Evolutionary conservation across 441 rosid species (phyloP), one percentile per base, ranked within the genome.

Genomic region (Iberis amara): DNA sequence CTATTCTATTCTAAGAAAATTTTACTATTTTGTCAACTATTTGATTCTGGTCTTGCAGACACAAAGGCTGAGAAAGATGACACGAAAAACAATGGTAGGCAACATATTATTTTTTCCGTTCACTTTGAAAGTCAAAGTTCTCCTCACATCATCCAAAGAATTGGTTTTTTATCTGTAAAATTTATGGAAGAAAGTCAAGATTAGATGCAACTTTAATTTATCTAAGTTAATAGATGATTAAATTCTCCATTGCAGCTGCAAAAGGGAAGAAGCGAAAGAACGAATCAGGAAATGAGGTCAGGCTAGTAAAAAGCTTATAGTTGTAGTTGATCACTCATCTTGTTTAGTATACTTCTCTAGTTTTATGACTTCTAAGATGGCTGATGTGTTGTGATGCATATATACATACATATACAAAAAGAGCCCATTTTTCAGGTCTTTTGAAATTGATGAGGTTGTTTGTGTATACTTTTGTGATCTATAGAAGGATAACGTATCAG

Each of bases 221-320:
- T 38, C 15, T 37, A 30, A 28, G 32, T 38, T 45, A 45, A 44
- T 59, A 11, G 47, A 49, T 61, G 52, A 30, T 44, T 40, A 52
- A 36, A 30, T 24, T 69, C 38, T 65, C 54, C 70, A 43, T 72
- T 77, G 77, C 88, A 89, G 96, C 57, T 53, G 51, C 79, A 7
- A 86, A 76, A 71, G 94, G 89, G 58, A 86, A 81, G 81, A 92
- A 84, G 77, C 86, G 97, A 62, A 92, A 86, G 79, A 68, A 59
- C 57, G 96, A 89, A 39, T 73, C 89, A 11, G 79, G 79, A 39
- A 59, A 70, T 66, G 96, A 92, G 97, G 99, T 92, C 28, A 52
- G 81, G 62, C 63, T 73, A 62, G 38, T 53, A 13, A 41, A 54
- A 38, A 11, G 41, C 50, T 59, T 8, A 57, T 24, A 39, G 4